Conservation (phyloP, 2,329 filamentous ascomycete genomes). For the Ascochyta pisi region DNA sequence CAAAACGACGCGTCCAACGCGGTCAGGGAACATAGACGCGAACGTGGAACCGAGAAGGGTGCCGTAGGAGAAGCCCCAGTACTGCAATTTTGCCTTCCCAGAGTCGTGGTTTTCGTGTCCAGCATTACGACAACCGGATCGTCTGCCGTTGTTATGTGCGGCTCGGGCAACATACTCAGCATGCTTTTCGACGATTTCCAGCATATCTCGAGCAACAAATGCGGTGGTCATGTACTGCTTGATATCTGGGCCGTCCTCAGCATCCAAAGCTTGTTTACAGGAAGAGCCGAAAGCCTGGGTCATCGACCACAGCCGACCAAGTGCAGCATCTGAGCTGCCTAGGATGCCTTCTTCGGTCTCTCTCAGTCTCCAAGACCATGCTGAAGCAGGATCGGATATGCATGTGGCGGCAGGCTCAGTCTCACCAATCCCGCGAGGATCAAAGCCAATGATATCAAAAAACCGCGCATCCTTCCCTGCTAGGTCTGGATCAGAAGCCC, state of each 20-base stretch:
- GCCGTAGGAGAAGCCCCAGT: constrained; percentile 59
- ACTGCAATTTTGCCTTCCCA: constrained; percentile 47
- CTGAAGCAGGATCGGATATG: constrained; percentile 37
- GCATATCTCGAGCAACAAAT: constrained; percentile 58
- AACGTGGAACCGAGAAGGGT: constrained; percentile 51
- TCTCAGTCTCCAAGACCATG: constrained; percentile 49
- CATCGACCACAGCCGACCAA: constrained; percentile 54
- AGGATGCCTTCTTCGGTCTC: constrained; percentile 48
- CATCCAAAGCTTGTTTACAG: constrained; percentile 34
- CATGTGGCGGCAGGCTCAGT: constrained; percentile 47
- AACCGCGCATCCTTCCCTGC: constrained; percentile 39
- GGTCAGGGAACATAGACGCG: constrained; percentile 48
- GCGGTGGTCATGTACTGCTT: constrained; percentile 56
- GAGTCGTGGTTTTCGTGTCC: constrained; percentile 8
- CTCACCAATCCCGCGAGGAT: constrained; percentile 52
- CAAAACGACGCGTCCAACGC: constrained; percentile 46
- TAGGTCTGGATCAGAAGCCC: constrained; percentile 16
- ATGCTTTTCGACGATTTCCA: constrained; percentile 56
- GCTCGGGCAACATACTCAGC: constrained; percentile 41
- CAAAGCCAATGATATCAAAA: constrained; percentile 55
- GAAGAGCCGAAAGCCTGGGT: constrained; percentile 44
- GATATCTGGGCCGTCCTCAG: constrained; percentile 45
- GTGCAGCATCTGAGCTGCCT: constrained; percentile 51
- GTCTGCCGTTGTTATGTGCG: background rate
- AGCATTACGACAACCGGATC: background rate